Conservation (phyloP, 345 rosid genomes). For the Brassica juncea region DNA sequence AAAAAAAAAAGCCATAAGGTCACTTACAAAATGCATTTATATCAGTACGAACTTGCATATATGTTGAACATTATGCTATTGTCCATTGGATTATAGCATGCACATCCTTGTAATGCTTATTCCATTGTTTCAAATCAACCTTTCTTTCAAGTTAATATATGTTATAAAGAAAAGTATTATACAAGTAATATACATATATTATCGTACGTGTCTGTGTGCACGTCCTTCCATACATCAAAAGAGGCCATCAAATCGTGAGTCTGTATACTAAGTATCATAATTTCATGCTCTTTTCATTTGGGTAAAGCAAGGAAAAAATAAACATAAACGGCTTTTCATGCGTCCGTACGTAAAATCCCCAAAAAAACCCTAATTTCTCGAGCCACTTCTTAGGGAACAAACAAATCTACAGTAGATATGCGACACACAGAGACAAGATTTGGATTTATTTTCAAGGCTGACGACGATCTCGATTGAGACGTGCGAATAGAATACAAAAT, state of each 20-base stretch:
- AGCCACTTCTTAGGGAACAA: conserved; percentile 39
- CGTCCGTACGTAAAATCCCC: conserved; percentile 35
- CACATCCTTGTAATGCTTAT: conserved; percentile 18
- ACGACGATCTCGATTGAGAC: conserved; percentile 15
- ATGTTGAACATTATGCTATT: conserved; percentile 30
- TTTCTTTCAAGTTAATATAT: conserved; percentile 18
- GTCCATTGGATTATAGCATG: conserved; percentile 32
- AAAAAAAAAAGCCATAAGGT: too few species aligned
- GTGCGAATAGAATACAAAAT: not conserved
- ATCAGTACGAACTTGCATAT: conserved; percentile 31
- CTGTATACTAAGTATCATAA: conserved; percentile 36
- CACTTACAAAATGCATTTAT: conserved; percentile 8
- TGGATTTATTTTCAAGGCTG: conserved; percentile 1
- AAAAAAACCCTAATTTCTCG: conserved; percentile 41
- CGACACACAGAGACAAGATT: conserved; percentile 11
- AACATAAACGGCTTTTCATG: conserved; percentile 30
- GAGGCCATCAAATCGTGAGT: conserved; percentile 33
- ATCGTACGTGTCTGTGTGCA: conserved; percentile 30
- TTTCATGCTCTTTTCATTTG: conserved; percentile 35
- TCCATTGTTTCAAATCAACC: conserved; percentile 38
- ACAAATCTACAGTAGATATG: conserved; percentile 31
- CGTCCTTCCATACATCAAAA: conserved; percentile 38
- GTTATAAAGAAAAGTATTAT: not conserved
- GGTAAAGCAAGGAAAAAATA: not conserved
- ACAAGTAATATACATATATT: conserved; percentile 5